Conservation (phyloP, 73 alveolate species). For the Blepharisma japonicum region DNA sequence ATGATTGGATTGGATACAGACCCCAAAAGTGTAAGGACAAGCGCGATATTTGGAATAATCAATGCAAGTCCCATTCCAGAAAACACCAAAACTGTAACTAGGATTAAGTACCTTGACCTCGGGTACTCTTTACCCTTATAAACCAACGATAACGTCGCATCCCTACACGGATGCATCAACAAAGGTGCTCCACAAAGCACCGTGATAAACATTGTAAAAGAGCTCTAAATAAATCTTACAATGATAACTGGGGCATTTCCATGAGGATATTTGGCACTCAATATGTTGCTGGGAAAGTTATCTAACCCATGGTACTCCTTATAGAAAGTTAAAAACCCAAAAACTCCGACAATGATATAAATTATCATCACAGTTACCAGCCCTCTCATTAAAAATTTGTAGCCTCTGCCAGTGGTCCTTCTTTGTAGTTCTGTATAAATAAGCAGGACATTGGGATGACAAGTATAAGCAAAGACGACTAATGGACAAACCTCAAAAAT, state of each 20-base stretch:
- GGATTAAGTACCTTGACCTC: neutral
- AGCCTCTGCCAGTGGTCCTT: constrained; percentile 41
- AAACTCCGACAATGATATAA: constrained; percentile 48
- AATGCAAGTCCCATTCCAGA: constrained; percentile 37
- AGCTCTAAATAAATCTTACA: constrained; percentile 9
- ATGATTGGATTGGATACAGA: constrained; percentile 50
- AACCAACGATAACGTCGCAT: constrained; percentile 19
- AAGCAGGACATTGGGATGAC: constrained; percentile 64
- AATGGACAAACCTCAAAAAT: constrained; percentile 47
- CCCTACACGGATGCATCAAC: constrained; percentile 31
- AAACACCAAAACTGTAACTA: constrained; percentile 17
- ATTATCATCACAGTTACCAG: constrained; percentile 41
- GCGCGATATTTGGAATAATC: constrained; percentile 40
- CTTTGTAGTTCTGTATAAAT: constrained; percentile 60
- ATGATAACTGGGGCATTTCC: constrained; percentile 21
- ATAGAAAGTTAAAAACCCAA: constrained; percentile 55
- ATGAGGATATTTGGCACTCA: neutral
- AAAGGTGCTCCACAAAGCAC: constrained; percentile 28
- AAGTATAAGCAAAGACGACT: constrained; percentile 59
- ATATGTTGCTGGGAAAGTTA: constrained; percentile 21
- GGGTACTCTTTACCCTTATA: neutral
- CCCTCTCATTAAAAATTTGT: constrained; percentile 44
- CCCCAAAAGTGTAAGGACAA: constrained; percentile 55
- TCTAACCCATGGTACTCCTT: constrained; percentile 5
- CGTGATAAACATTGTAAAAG: neutral